Percentiles rank a stretch among this genome's conserved stretches.
These are phyloP conservation scores for Alternaria sp. DNA, from an alignment of 2,329 filamentous ascomycete genomes.

Conservation along the genomic window DNA sequence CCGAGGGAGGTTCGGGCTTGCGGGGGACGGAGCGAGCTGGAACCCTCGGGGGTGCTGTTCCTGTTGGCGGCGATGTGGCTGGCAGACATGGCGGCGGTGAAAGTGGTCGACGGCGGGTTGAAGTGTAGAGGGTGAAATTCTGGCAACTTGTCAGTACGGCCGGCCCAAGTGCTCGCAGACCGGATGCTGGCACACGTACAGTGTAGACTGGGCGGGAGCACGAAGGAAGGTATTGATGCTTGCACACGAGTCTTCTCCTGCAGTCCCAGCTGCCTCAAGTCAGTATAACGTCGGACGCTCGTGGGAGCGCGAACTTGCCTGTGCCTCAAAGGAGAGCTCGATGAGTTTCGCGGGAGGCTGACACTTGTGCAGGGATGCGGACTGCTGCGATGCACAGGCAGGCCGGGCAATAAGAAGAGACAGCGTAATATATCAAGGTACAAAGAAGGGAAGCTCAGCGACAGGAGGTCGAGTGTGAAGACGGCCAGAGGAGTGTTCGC, in stretches of 20 bases:
- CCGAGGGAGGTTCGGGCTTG: slow-evolving; percentile 76
- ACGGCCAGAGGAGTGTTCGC: slow-evolving; percentile 15
- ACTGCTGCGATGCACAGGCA: slow-evolving; percentile 14
- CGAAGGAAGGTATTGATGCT: slow-evolving; percentile 4
- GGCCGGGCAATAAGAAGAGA: slow-evolving; percentile 28
- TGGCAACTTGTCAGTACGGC: slow-evolving; percentile 4
- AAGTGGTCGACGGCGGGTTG: neutral
- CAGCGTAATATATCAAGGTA: slow-evolving; percentile 27
- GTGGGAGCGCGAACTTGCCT: neutral
- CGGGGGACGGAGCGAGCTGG: slow-evolving; percentile 81
- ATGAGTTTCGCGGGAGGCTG: slow-evolving; percentile 18
- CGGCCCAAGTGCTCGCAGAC: neutral
- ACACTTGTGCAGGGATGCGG: slow-evolving; percentile 18
- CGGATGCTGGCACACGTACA: slow-evolving; percentile 9
- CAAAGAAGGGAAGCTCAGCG: slow-evolving; percentile 27
- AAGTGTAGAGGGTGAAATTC: slow-evolving; percentile 8
- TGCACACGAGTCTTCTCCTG: slow-evolving; percentile 32
- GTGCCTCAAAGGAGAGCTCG: slow-evolving; percentile 39
- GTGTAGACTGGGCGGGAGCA: slow-evolving; percentile 4
- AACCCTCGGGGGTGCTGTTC: slow-evolving; percentile 95
- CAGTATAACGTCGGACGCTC: neutral
- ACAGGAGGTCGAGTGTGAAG: slow-evolving; percentile 2
- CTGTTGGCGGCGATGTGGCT: slow-evolving; percentile 70
- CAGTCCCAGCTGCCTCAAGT: slow-evolving; percentile 30
- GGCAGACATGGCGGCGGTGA: slow-evolving; percentile 51